Base-by-base conservation (phyloP, 768 basidiomycete genomes). In the Pilatotrama ljubarskyi region DNA sequence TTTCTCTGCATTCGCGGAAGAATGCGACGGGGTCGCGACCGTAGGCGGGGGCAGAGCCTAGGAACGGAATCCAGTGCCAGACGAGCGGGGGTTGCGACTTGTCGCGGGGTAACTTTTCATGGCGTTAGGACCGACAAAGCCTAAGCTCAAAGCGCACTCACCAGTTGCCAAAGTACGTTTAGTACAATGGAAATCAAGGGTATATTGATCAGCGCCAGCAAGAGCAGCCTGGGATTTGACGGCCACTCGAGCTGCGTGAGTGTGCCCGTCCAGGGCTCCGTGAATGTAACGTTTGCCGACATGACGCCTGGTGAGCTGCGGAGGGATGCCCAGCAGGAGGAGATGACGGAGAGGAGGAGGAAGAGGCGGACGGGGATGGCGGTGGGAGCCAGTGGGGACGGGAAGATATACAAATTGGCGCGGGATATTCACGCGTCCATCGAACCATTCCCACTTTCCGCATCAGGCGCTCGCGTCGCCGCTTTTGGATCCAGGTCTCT, bases 21-120 rank as follows among this genome's bases (percentile, higher is more conserved):
- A 98, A 98, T 51, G 81, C 86, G 65, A 98, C 78, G 0, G 97
- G 97, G 72, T 98, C 93, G 68, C 93, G 87, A 17, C 97, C 97
- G 68, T 99, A 98, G 36, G 79, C 72, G 14, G 91, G 81, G 0
- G 95, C 91, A 29, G 95, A 97, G 22, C 97, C 97, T 63, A 99
- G 74, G 69, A 90, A 80, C 7, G 97, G 97, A 44, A 98, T 75
- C 80, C 88, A 87, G 72, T 98, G 93, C 78, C 98, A 99, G 18
- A 98, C 93, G 41, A 90, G 77, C 0, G 97, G 97, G 1, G 97
- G 97, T 41, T 87, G 76, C 17, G 84, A 84, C 20, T 84, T 79
- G 69, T 86, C 83, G 59, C 81, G 81, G 10, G 93, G 92, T 36
- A 86, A 66, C 91, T 94, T 51, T n/a, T 65, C 43, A n/a, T 6